phyloP scores from a whole-genome alignment of 2,329 filamentous ascomycete genomes.

The Penicillium expansum region DNA sequence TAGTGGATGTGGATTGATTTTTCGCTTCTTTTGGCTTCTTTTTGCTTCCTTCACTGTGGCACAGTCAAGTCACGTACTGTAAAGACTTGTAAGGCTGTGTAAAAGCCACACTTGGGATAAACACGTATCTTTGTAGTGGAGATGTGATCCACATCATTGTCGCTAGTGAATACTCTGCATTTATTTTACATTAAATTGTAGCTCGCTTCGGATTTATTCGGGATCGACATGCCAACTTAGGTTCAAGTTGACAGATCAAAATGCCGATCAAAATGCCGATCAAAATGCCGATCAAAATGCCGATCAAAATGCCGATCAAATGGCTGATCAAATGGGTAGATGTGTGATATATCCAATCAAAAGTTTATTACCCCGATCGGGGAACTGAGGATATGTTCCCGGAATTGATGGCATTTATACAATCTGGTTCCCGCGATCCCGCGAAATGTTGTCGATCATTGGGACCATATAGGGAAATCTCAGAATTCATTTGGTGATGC shows the following conservation, averaged over 20 bases:
- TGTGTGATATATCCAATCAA: neutral
- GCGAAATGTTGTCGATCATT: neutral
- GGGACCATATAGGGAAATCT: neutral
- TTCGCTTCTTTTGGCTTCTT: neutral
- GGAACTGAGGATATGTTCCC: too few relatives aligned
- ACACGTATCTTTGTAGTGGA: neutral
- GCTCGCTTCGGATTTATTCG: neutral
- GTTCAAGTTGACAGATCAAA: neutral
- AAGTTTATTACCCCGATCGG: neutral
- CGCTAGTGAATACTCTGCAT: neutral
- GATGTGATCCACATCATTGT: neutral
- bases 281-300: too few relatives aligned
- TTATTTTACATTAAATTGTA: too few relatives aligned
- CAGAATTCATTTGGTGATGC: neutral
- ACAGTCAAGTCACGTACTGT: neutral
- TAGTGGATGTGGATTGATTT: neutral
- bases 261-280: neutral
- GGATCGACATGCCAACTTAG: slow-evolving; percentile 2
- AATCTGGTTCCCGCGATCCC: slow-evolving; percentile 16
- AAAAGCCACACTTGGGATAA: neutral
- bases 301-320: too few relatives aligned
- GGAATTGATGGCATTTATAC: neutral
- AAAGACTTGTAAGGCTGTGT: neutral
- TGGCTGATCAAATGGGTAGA: neutral
- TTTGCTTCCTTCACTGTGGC: neutral